Percentiles rank a stretch among this genome's conserved stretches.
Evolutionary conservation across 805 yeast species (phyloP).

Genomic region (Metschnikowia peoriensis): DNA sequence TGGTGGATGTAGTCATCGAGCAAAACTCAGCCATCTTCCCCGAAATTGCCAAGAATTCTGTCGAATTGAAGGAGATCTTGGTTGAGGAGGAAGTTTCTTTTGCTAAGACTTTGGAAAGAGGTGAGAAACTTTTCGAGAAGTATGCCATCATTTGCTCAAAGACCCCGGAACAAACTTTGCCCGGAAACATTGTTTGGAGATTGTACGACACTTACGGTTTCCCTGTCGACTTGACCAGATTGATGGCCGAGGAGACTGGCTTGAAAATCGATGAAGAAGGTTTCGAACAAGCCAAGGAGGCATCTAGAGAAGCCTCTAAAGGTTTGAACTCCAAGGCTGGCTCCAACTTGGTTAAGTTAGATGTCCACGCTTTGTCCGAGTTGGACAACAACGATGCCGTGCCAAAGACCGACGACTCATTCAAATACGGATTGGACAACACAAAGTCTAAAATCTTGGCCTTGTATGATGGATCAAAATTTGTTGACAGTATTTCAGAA

Average conservation of each 20-base stretch:
- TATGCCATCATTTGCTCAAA: constrained; percentile 82
- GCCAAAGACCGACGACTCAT: constrained; percentile 79
- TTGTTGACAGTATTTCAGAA: constrained; percentile 47
- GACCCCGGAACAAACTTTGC: constrained; percentile 69
- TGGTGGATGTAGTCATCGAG: constrained; percentile 89
- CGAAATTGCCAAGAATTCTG: constrained; percentile 70
- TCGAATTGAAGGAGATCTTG: constrained; percentile 81
- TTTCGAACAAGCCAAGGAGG: constrained; percentile 86
- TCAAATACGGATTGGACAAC: constrained; percentile 73
- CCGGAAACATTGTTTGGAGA: constrained; percentile 98
- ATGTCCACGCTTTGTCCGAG: constrained; percentile 83
- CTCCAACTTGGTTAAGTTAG: constrained; percentile 68
- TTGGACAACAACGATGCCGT: constrained; percentile 58
- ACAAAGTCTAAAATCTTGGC: constrained; percentile 68
- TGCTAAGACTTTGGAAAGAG: constrained; percentile 94
- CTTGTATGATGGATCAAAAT: constrained; percentile 63
- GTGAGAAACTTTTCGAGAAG: constrained; percentile 93
- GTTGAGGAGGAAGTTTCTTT: constrained; percentile 96
- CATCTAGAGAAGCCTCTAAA: constrained; percentile 92
- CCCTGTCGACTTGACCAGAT: constrained; percentile 96
- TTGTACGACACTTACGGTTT: constrained; percentile 97
- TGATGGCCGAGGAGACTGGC: constrained; percentile 98
- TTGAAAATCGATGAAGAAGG: constrained; percentile 88
- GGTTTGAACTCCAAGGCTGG: constrained; percentile 67
- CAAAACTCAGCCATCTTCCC: constrained; percentile 91